These are phyloP conservation scores for Solanum infundibuliforme DNA, from an alignment of 257 asterid species.

Conservation along the genomic window DNA sequence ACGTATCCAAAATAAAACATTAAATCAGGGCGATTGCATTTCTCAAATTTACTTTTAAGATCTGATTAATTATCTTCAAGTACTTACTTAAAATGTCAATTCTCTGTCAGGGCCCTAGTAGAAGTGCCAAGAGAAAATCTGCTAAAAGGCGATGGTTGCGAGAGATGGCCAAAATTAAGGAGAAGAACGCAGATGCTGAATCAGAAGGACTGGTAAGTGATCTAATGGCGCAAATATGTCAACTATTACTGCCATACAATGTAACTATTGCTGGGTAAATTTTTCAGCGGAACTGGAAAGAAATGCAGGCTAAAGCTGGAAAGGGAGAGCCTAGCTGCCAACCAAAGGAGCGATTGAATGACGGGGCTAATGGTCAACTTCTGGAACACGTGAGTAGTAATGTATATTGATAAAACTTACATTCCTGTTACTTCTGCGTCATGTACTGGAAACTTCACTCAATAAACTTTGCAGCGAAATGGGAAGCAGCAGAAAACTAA, in stretches of 20 bases:
- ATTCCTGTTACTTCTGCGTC: not conserved
- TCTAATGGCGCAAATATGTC: not conserved
- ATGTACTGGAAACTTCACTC: slow-evolving; percentile 6
- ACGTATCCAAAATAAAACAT: not conserved
- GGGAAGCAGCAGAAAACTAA: slow-evolving; percentile 60
- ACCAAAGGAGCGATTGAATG: slow-evolving; percentile 28
- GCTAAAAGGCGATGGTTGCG: slow-evolving; percentile 55
- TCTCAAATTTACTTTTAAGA: not conserved
- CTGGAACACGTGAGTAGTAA: slow-evolving; percentile 4
- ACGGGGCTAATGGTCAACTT: not conserved
- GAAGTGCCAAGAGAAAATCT: slow-evolving; percentile 67
- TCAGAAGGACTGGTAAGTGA: slow-evolving; percentile 63
- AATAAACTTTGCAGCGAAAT: slow-evolving; percentile 38
- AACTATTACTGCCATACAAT: not conserved
- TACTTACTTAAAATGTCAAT: not conserved
- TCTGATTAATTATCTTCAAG: not conserved
- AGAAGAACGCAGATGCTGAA: slow-evolving; percentile 37
- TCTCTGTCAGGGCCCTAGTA: slow-evolving; percentile 51
- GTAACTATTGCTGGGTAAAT: slow-evolving; percentile 6
- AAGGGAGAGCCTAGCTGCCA: slow-evolving; percentile 24
- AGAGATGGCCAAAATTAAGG: slow-evolving; percentile 75
- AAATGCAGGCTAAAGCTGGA: slow-evolving; percentile 41
- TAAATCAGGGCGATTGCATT: not conserved
- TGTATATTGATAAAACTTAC: not conserved
- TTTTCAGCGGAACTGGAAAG: slow-evolving; percentile 69